phyloP scores from a whole-genome alignment of 73 alveolate genomes.

The Uronychia setigera region DNA sequence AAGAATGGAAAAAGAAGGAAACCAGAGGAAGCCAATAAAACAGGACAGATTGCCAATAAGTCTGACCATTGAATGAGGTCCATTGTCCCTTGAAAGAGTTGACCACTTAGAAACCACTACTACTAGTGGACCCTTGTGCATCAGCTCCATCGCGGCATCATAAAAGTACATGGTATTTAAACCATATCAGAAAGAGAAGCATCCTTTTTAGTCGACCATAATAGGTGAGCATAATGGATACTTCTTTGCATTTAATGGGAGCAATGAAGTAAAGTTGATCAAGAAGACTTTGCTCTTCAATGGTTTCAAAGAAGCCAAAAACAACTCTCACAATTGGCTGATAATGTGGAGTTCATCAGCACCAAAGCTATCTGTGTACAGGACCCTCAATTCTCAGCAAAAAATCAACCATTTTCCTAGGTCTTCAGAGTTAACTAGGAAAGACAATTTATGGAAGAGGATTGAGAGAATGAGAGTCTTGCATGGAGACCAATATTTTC shows the following conservation, averaged over 20 bases:
- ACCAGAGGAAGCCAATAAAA: not conserved
- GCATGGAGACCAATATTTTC: slow-evolving; percentile 29
- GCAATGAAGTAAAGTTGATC: not conserved
- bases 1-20: not conserved
- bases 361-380: not conserved
- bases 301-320: not conserved
- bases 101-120: not conserved
- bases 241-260: not conserved
- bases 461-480: slow-evolving; percentile 64
- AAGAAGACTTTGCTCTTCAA: not conserved
- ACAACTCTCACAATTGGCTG: not conserved
- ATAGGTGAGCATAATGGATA: not conserved
- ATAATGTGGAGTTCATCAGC: not conserved
- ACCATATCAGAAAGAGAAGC: not conserved
- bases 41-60: not conserved
- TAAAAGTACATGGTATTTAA: not conserved
- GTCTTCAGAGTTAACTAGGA: slow-evolving; percentile 87
- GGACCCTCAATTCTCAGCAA: not conserved
- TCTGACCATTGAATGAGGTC: not conserved
- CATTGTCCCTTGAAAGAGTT: not conserved
- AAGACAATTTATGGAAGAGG: slow-evolving; percentile 88
- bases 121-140: too few relatives aligned
- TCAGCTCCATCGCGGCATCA: too few relatives aligned
- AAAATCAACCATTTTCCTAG: slow-evolving; percentile 91
- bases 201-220: not conserved